Conservation (phyloP, 345 rosid species). For the Pistacia atlantica region DNA sequence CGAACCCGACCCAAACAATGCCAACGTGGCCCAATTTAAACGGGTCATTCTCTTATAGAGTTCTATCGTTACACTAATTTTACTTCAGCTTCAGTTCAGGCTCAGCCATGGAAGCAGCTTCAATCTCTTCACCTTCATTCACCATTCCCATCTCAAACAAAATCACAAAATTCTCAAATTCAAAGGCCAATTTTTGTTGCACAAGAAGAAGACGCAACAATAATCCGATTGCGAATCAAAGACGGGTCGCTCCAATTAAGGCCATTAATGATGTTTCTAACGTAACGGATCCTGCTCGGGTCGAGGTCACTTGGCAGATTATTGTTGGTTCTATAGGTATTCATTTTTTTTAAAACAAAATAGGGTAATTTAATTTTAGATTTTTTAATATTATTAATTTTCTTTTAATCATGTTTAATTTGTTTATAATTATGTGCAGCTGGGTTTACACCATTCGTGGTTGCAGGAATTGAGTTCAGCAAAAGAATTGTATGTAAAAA, state of each 20-base stretch:
- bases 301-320: slow-evolving; percentile 74
- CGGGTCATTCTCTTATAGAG: slow-evolving; percentile 5
- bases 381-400: background rate
- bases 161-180: slow-evolving; percentile 16
- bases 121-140: slow-evolving; percentile 31
- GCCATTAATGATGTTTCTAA: slow-evolving; percentile 41
- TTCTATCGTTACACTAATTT: background rate
- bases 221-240: slow-evolving; percentile 16
- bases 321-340: slow-evolving; percentile 71
- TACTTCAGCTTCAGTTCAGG: background rate
- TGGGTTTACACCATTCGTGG: slow-evolving; percentile 72
- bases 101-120: slow-evolving; percentile 45
- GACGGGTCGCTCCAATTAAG: slow-evolving; percentile 24
- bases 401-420: too few relatives aligned
- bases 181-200: slow-evolving; percentile 24
- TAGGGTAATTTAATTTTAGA: background rate
- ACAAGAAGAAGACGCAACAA: slow-evolving; percentile 20
- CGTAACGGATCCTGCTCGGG: slow-evolving; percentile 41
- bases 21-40: slow-evolving; percentile 46
- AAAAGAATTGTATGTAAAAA: slow-evolving; percentile 65
- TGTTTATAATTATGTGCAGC: slow-evolving; percentile 42
- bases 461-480: slow-evolving; percentile 92
- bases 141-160: slow-evolving; percentile 24
- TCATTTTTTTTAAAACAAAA: too few relatives aligned
- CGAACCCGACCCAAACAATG: slow-evolving; percentile 28